Conservation (phyloP, 148 eudicot species). For the Agrostemma githago region DNA sequence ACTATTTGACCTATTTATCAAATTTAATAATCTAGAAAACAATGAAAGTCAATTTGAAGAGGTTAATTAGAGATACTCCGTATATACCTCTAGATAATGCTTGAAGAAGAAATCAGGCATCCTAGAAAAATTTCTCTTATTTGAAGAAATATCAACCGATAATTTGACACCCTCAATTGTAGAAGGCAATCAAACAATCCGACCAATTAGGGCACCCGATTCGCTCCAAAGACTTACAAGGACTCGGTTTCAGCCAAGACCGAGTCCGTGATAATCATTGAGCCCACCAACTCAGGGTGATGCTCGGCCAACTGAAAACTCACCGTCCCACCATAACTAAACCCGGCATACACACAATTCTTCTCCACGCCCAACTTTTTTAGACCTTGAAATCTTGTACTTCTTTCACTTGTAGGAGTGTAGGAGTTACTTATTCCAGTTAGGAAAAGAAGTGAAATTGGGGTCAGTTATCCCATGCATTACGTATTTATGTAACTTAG, state of each 20-base stretch:
- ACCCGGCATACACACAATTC: conserved; percentile 47
- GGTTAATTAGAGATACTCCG: too few species aligned
- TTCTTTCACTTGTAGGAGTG: conserved; percentile 23
- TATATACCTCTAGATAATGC: conserved; percentile 33
- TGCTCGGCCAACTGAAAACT: conserved; percentile 48
- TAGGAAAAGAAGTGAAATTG: too few species aligned
- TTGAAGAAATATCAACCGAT: conserved; percentile 24
- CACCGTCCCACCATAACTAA: conserved; percentile 59
- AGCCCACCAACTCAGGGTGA: conserved; percentile 42
- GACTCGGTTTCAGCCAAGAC: conserved; percentile 36
- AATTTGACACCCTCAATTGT: conserved; percentile 31
- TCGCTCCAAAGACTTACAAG: not conserved
- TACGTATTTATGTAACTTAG: too few species aligned
- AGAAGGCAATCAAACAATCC: conserved; percentile 44
- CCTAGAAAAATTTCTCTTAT: conserved; percentile 27
- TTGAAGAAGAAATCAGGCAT: conserved; percentile 31
- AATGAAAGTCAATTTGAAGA: not conserved
- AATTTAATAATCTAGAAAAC: not conserved
- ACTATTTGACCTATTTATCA: not conserved
- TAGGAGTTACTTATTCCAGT: conserved; percentile 24
- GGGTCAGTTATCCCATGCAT: too few species aligned
- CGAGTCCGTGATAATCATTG: conserved; percentile 39
- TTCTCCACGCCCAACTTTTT: conserved; percentile 41
- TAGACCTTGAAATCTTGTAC: conserved; percentile 44
- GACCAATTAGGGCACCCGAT: conserved; percentile 33